A percentile compares a stretch with the other conserved stretches of the same genome.
Evolutionary conservation across 179 eudicot genomes (phyloP).

Genomic region (Heliamphora pulchella): DNA sequence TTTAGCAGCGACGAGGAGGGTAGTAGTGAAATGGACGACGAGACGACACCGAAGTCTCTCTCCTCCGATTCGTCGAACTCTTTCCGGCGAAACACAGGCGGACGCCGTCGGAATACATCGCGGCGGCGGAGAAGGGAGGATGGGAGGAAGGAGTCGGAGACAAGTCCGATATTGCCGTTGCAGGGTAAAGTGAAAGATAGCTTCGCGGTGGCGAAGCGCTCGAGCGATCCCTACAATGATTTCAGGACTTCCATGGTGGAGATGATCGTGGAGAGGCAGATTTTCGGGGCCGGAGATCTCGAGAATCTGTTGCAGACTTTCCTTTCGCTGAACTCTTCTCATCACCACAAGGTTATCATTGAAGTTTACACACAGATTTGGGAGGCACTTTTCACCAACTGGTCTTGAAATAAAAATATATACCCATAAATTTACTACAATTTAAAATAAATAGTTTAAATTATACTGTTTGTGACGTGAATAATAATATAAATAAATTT

Average conservation of each 20-base stretch:
- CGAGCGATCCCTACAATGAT: slow-evolving; percentile 23
- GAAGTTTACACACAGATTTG: slow-evolving; percentile 18
- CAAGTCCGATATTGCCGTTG: slow-evolving; percentile 16
- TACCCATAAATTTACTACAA: no score
- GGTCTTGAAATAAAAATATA: no score
- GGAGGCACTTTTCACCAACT: slow-evolving; percentile 8
- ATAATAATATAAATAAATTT: no score
- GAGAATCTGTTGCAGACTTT: slow-evolving; percentile 25
- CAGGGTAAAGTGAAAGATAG: slow-evolving; percentile 24
- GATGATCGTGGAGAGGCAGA: slow-evolving; percentile 30
- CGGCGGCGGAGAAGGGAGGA: neutral
- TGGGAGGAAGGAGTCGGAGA: neutral
- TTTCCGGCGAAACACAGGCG: slow-evolving; percentile 5
- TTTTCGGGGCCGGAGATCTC: slow-evolving; percentile 18
- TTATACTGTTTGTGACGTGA: no score
- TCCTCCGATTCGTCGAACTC: slow-evolving; percentile 33
- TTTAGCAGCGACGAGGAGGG: slow-evolving; percentile 33
- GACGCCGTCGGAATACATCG: neutral
- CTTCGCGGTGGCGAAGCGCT: slow-evolving; percentile 21
- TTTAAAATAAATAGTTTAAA: no score
- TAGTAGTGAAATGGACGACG: slow-evolving; percentile 19
- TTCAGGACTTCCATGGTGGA: slow-evolving; percentile 32
- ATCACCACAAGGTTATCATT: slow-evolving; percentile 18
- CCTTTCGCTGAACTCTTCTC: slow-evolving; percentile 19
- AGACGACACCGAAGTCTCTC: slow-evolving; percentile 38